Base-by-base conservation (phyloP, 2,329 filamentous ascomycete species). In the Colletotrichum nymphaeae region DNA sequence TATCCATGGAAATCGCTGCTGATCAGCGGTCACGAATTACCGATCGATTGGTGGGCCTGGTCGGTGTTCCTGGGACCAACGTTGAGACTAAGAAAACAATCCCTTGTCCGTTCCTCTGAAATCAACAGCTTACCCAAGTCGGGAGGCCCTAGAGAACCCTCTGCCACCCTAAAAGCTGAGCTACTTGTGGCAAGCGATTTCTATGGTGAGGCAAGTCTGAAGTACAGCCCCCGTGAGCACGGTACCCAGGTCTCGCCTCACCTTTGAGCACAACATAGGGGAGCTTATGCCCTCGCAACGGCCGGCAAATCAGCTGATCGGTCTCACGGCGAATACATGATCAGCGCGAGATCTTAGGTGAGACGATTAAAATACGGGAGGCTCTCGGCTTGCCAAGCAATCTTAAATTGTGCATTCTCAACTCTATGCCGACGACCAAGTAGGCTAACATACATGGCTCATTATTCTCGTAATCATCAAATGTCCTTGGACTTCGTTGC, bases 401-500 rank as follows among this genome's bases (percentile, higher is more conserved):
- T 19, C 30, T 26, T 42, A 24, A 30, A 60, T 26, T 55, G 26
- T 49, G 16, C 7, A 9, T 49, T 22, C 42, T 49, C 5, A 46
- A 26, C 14, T 32, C 37, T 28, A 30, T 37, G 16, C 24, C 8
- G 35, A 12, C 22, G 37, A 55, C 16, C 30, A 14, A 26, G 24
- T 32, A 7, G n/a, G 14, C 19, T 19, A 16, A 28, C 46, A 35
- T 49, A 30, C 37, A 14, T 7, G n/a, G 28, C 5, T 49, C 46
- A 49, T 56, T 26, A 9, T 28, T 24, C 24, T 58, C 28, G 76
- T 77, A 1, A 52, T 69, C 22, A 49, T 69, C 28, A 76, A 35
- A 57, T 60, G 16, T 76, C 80, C 77, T 79, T 82, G 67, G 62
- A 73, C 52, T 76, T 77, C 56, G 49, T 65, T 56, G 55, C 53